Evolutionary conservation across 306 rosid species (phyloP).

Genomic region (Astragalus glycyphyllos): DNA sequence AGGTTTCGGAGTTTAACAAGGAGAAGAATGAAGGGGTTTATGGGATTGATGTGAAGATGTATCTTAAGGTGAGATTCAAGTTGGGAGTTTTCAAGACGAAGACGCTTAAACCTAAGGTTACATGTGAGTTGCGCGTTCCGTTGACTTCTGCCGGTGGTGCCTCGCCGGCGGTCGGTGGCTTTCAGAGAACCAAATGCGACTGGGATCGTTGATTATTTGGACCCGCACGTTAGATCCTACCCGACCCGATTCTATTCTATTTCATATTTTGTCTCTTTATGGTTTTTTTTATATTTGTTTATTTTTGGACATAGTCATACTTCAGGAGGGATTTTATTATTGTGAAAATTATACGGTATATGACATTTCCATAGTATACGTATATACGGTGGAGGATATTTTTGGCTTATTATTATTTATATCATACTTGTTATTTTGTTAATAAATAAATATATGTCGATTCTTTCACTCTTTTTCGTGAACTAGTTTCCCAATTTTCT

Average conservation of each 20-base stretch:
- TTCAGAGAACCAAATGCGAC: constrained; percentile 61
- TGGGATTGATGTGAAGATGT: constrained; percentile 60
- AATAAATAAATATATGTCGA: constrained; percentile 27
- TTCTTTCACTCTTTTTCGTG: background rate
- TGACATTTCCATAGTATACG: background rate
- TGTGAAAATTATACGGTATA: background rate
- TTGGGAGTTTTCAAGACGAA: constrained; percentile 52
- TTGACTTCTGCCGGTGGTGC: constrained; percentile 30
- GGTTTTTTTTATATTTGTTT: background rate
- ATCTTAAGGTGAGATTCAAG: constrained; percentile 65
- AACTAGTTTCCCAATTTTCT: background rate
- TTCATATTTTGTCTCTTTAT: background rate
- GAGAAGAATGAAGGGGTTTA: constrained; percentile 54
- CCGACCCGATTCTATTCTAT: background rate
- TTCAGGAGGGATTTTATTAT: no score
- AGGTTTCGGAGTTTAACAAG: constrained; percentile 34
- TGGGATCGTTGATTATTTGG: constrained; percentile 52
- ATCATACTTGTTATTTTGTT: constrained; percentile 21
- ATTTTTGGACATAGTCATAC: constrained; percentile 30
- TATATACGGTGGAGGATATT: constrained; percentile 8
- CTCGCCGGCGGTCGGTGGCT: constrained; percentile 23
- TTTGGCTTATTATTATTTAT: constrained; percentile 31
- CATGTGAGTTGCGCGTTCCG: constrained; percentile 66
- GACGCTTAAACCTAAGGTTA: constrained; percentile 60
- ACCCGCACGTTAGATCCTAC: background rate